Conservation (phyloP, 2,329 filamentous ascomycete species). For the Calcarisporium arbuscula region DNA sequence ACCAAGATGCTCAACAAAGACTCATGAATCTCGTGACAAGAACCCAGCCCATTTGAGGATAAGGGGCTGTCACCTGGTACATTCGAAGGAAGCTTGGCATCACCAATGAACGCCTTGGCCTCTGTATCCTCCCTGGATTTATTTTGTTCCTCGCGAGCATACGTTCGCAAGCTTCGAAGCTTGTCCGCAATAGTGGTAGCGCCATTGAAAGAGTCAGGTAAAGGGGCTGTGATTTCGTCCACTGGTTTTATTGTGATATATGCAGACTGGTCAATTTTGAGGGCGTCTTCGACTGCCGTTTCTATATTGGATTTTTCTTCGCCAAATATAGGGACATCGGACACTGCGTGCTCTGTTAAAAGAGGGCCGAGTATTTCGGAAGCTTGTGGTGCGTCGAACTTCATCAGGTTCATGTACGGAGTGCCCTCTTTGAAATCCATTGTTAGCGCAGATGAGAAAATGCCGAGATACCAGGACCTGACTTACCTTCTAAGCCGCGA, state of each 20-base stretch:
- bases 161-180: constrained; percentile 38
- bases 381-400: constrained; percentile 50
- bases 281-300: constrained; percentile 33
- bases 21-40: constrained; percentile 54
- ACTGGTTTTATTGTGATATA: constrained; percentile 29
- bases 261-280: constrained; percentile 28
- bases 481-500: constrained; percentile 47
- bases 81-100: constrained; percentile 16
- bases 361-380: constrained; percentile 48
- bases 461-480: not conserved
- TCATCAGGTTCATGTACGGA: constrained; percentile 50
- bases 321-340: constrained; percentile 52
- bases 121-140: constrained; percentile 15
- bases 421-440: constrained; percentile 32
- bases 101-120: constrained; percentile 16
- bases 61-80: constrained; percentile 29
- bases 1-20: constrained; percentile 40
- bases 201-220: constrained; percentile 36
- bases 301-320: constrained; percentile 38
- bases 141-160: constrained; percentile 23
- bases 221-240: constrained; percentile 23
- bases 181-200: constrained; percentile 42
- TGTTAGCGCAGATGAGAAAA: not conserved
- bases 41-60: constrained; percentile 32
- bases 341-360: constrained; percentile 45